These are phyloP conservation scores for Vanrija humicola DNA, from an alignment of 1,284 basidiomycete genomes.

Conservation along the genomic window DNA sequence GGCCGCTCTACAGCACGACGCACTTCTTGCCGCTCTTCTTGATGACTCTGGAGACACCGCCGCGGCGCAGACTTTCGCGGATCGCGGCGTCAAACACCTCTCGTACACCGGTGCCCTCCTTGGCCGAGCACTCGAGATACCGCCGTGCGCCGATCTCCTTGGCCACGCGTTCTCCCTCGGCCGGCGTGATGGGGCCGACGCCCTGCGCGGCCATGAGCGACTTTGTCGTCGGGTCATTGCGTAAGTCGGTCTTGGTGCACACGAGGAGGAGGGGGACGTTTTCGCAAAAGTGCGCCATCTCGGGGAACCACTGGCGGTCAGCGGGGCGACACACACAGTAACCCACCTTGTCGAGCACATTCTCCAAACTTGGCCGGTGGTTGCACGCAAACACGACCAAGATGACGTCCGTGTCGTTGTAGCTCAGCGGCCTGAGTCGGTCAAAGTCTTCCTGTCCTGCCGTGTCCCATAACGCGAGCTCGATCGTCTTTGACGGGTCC, in stretches of 20 bases:
- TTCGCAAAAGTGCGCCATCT: constrained; percentile 96
- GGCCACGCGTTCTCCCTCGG: constrained; percentile 75
- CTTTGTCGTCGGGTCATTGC: constrained; percentile 78
- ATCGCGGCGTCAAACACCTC: constrained; percentile 91
- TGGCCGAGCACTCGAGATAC: constrained; percentile 93
- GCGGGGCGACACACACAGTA: not conserved
- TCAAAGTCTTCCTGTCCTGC: constrained; percentile 99
- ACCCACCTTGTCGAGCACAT: constrained; percentile 73
- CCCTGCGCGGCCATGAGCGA: constrained; percentile 93
- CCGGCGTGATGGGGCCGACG: constrained; percentile 71
- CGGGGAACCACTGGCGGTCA: constrained; percentile 79
- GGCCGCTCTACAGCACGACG: constrained; percentile 60
- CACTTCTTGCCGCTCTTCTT: constrained; percentile 75
- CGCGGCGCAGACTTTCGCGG: constrained; percentile 70
- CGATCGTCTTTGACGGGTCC: constrained; percentile 78
- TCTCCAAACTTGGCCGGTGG: constrained; percentile 88
- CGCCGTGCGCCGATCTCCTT: constrained; percentile 84
- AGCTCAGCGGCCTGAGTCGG: constrained; percentile 84
- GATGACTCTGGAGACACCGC: constrained; percentile 61
- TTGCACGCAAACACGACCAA: constrained; percentile 96
- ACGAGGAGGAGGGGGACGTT: constrained; percentile 88
- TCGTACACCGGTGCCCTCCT: constrained; percentile 80
- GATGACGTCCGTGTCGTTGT: constrained; percentile 94
- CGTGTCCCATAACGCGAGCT: constrained; percentile 96
- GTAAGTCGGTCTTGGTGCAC: constrained; percentile 88